phyloP scores from a whole-genome alignment of 2,329 filamentous ascomycete species.

The Clonostachys chloroleuca region DNA sequence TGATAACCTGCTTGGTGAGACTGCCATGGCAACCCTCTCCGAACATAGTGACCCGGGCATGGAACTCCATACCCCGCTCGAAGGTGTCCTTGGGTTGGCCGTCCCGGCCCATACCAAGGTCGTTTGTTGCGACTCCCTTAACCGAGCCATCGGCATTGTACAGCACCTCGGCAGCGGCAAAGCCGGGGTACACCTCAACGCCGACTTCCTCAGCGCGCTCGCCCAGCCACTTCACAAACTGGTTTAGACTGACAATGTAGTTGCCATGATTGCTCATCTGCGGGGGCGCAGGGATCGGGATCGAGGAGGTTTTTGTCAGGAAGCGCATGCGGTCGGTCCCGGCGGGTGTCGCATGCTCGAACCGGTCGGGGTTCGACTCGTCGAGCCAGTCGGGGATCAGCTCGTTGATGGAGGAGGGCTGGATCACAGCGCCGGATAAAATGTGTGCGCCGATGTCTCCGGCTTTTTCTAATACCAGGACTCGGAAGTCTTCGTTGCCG shows the following conservation, averaged over 20 bases:
- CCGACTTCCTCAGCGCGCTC: conserved; percentile 95
- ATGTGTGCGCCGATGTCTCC: conserved; percentile 94
- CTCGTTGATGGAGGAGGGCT: conserved; percentile 84
- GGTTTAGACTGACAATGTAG: conserved; percentile 93
- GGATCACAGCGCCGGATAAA: conserved; percentile 90
- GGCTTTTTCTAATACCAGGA: conserved; percentile 90
- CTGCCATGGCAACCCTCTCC: conserved; percentile 95
- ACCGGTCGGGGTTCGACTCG: conserved; percentile 82
- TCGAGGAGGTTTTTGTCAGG: conserved; percentile 73
- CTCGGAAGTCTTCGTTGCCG: conserved; percentile 92
- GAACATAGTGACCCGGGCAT: conserved; percentile 85
- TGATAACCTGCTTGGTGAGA: conserved; percentile 89
- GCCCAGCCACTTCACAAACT: conserved; percentile 92
- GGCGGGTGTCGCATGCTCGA: conserved; percentile 82
- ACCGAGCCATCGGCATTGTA: conserved; percentile 86
- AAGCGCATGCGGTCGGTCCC: conserved; percentile 88
- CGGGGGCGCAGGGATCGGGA: conserved; percentile 82
- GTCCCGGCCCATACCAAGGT: conserved; percentile 76
- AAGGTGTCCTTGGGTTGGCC: conserved; percentile 87
- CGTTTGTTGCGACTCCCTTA: conserved; percentile 91
- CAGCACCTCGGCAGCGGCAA: conserved; percentile 88
- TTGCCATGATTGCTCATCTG: conserved; percentile 99
- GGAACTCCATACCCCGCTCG: conserved; percentile 97
- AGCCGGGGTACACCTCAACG: conserved; percentile 94
- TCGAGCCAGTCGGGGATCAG: conserved; percentile 91